phyloP scores from a whole-genome alignment of 2,329 filamentous ascomycete species.

The Fusarium equiseti region DNA sequence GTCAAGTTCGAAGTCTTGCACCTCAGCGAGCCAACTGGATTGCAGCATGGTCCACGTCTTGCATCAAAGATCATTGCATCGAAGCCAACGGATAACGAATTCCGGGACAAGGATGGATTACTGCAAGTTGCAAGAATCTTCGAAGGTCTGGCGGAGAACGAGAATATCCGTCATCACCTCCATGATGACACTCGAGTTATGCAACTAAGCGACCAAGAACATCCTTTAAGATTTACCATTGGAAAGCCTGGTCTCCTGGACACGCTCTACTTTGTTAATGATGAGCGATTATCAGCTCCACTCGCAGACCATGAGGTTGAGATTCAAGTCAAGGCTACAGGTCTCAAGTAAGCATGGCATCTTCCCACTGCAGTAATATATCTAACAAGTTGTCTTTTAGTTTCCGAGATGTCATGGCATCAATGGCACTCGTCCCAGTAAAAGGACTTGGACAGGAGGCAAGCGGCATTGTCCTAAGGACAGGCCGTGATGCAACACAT shows the following conservation, averaged over 20 bases:
- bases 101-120: background rate
- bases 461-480: background rate
- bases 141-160: background rate
- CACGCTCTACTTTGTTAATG: background rate
- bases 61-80: background rate
- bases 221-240: background rate
- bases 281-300: background rate
- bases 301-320: background rate
- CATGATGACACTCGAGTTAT: background rate
- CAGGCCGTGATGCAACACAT: background rate
- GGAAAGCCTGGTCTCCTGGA: background rate
- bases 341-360: background rate
- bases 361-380: background rate
- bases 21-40: background rate
- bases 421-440: background rate
- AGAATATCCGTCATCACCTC: background rate
- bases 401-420: constrained; percentile 1
- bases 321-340: background rate
- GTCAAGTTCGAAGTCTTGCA: background rate
- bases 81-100: background rate
- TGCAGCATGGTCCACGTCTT: background rate
- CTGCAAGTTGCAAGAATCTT: background rate
- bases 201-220: background rate
- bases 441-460: background rate
- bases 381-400: background rate